Percentiles rank a stretch among this genome's conserved stretches.
Evolutionary conservation across 2,329 filamentous ascomycete genomes (phyloP).

Genomic region (Penicillium olsonii): DNA sequence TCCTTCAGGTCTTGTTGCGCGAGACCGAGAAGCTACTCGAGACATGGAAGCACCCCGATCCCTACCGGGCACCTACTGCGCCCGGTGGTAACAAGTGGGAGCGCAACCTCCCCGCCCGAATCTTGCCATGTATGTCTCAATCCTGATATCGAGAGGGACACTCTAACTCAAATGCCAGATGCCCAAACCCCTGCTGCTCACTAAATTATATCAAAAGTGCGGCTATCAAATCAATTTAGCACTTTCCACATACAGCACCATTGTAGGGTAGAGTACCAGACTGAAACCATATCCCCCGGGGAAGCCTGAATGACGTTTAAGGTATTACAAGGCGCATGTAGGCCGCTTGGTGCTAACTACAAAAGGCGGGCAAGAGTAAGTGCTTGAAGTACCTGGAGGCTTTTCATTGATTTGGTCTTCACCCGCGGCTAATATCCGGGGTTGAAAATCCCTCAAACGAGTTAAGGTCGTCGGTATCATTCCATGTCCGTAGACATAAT

Average conservation of each 20-base stretch:
- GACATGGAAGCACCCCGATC: conserved; percentile 97
- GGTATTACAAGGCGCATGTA: no score
- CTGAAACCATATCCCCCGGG: no score
- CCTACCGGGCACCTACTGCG: conserved; percentile 83
- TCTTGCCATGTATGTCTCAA: conserved; percentile 71
- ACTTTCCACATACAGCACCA: background rate
- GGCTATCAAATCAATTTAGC: background rate
- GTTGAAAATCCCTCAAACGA: conserved; percentile 35
- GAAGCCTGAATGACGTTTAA: no score
- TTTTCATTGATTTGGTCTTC: conserved; percentile 28
- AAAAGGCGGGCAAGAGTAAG: no score
- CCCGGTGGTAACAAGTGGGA: conserved; percentile 97
- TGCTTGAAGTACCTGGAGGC: conserved; percentile 22
- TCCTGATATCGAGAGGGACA: background rate
- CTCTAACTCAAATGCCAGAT: conserved; percentile 14
- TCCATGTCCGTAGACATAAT: conserved; percentile 61
- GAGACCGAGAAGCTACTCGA: conserved; percentile 87
- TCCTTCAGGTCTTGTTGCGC: conserved; percentile 70
- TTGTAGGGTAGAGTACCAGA: conserved; percentile 5
- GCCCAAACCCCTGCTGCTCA: conserved; percentile 27
- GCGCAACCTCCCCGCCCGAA: conserved; percentile 80
- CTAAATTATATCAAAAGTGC: conserved; percentile 13
- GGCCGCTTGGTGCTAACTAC: no score
- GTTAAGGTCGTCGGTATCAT: conserved; percentile 43
- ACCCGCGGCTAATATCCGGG: conserved; percentile 22